Evolutionary conservation across 495 filamentous ascomycete species (phyloP).

Genomic region (Aspergillus sclerotioniger): DNA sequence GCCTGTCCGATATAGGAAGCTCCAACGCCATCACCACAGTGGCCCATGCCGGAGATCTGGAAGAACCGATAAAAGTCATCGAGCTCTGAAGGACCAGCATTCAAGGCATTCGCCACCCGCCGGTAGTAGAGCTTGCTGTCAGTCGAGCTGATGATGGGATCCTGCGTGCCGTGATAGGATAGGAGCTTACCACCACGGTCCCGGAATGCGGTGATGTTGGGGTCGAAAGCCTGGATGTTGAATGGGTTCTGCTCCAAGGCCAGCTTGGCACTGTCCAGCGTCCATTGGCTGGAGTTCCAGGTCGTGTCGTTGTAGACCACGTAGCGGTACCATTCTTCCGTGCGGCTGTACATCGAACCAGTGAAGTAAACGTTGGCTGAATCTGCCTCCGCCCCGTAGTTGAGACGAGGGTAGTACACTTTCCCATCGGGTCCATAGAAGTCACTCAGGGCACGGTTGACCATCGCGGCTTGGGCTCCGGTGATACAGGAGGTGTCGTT

Average conservation of each 20-base stretch:
- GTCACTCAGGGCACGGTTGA: constrained; percentile 54
- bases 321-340: constrained; percentile 50
- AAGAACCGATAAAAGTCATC: constrained; percentile 63
- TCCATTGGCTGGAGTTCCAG: constrained; percentile 46
- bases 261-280: constrained; percentile 35
- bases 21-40: constrained; percentile 52
- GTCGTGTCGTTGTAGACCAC: constrained; percentile 51
- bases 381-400: constrained; percentile 40
- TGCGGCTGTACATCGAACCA: constrained; percentile 40
- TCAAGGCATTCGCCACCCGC: constrained; percentile 46
- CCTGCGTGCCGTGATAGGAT: constrained; percentile 49
- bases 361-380: constrained; percentile 34
- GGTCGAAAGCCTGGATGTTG: constrained; percentile 50
- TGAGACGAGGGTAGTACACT: constrained; percentile 55
- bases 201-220: constrained; percentile 43
- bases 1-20: constrained; percentile 54
- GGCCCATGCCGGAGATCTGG: constrained; percentile 55
- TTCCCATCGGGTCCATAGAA: constrained; percentile 49
- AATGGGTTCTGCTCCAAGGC: constrained; percentile 44
- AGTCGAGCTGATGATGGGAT: constrained; percentile 44
- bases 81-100: constrained; percentile 34
- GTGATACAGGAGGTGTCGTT: constrained; percentile 51
- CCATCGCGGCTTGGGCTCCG: constrained; percentile 52
- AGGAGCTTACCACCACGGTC: constrained; percentile 49
- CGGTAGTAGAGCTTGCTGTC: constrained; percentile 45